Evolutionary conservation across 2,329 filamentous ascomycete species (phyloP).

Genomic region (Fusarium napiforme): DNA sequence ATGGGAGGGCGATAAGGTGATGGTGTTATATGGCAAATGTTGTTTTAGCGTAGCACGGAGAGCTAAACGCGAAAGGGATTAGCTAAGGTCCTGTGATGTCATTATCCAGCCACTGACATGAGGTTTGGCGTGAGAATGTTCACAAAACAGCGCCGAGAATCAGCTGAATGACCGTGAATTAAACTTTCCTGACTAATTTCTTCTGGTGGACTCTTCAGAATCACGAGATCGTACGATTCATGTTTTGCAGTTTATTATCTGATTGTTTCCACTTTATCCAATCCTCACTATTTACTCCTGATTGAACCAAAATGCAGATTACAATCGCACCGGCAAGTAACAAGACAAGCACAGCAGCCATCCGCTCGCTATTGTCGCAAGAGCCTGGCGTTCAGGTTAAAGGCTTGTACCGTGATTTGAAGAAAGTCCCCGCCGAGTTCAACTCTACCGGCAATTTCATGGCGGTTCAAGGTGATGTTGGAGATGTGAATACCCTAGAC

Average conservation of each 20-base stretch:
- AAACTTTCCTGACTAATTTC: neutral
- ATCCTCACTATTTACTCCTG: rapidly evolving
- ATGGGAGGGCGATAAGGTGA: no score
- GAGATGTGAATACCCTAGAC: conserved; percentile 45
- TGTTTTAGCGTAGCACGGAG: no score
- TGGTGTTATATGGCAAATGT: no score
- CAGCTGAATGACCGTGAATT: neutral
- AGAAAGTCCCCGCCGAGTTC: conserved; percentile 46
- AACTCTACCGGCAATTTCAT: conserved; percentile 39
- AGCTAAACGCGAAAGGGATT: no score
- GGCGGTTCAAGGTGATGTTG: conserved; percentile 45
- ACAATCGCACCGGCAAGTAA: conserved; percentile 48
- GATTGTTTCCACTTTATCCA: neutral
- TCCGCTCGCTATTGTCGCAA: conserved; percentile 43
- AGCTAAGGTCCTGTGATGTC: no score
- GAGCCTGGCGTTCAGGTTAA: conserved; percentile 22
- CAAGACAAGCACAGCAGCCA: conserved; percentile 46
- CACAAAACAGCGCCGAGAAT: neutral
- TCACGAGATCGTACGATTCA: no score
- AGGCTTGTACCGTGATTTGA: conserved; percentile 47
- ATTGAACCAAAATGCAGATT: conserved; percentile 11
- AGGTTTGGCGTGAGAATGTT: neutral
- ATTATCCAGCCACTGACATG: conserved; percentile 2
- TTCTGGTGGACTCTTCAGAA: no score
- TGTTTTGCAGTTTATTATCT: no score